phyloP scores from a whole-genome alignment of 2,329 filamentous ascomycete genomes.

The Alternaria gansuensis region DNA sequence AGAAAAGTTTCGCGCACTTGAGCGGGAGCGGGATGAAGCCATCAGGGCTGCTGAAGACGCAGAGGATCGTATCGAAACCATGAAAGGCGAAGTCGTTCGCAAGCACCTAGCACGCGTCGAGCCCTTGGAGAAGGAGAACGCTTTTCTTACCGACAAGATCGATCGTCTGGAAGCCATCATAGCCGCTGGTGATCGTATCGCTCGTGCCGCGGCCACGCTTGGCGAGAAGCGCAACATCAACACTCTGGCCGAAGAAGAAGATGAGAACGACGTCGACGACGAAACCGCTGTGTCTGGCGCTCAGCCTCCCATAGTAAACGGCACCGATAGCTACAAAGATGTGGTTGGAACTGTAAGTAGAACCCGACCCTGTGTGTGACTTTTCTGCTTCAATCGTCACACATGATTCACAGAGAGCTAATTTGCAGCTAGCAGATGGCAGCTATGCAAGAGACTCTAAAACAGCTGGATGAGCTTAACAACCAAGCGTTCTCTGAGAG shows the following conservation, averaged over 20 bases:
- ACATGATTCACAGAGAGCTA: conserved; percentile 27
- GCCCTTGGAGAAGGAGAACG: conserved; percentile 47
- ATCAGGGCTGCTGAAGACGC: conserved; percentile 37
- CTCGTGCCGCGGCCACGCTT: conserved; percentile 47
- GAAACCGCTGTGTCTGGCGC: conserved; percentile 18
- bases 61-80: conserved; percentile 46
- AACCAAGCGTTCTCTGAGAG: conserved; percentile 49
- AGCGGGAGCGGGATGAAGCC: conserved; percentile 36
- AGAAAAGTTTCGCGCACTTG: conserved; percentile 23
- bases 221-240: conserved; percentile 48
- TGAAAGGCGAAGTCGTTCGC: conserved; percentile 49
- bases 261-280: conserved; percentile 30
- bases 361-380: conserved; percentile 13
- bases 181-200: conserved; percentile 48
- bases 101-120: conserved; percentile 50
- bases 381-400: conserved; percentile 6
- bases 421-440: conserved; percentile 51
- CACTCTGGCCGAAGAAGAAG: conserved; percentile 46
- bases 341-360: conserved; percentile 50
- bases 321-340: conserved; percentile 28
- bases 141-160: conserved; percentile 43
- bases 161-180: conserved; percentile 49
- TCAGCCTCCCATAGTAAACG: conserved; percentile 16
- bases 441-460: conserved; percentile 50
- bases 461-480: conserved; percentile 49